phyloP scores from a whole-genome alignment of 129 eudicot species.

The Ambrosia artemisiifolia region DNA sequence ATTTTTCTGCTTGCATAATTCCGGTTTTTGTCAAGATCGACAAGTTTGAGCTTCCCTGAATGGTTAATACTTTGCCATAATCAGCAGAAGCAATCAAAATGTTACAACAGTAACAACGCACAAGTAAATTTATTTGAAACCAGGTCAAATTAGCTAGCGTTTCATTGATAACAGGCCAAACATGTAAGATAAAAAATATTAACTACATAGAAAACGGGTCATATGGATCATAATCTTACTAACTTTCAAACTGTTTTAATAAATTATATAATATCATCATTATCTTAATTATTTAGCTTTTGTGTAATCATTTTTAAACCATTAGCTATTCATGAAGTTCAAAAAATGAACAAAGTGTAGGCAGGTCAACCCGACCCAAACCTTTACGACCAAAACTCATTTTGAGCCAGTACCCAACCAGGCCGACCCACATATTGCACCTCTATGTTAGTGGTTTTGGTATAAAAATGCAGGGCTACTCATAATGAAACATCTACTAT shows the following conservation, averaged over 20 bases:
- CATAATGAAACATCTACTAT: not conserved
- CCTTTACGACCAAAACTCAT: not conserved
- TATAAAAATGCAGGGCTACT: not conserved
- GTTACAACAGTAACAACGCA: not conserved
- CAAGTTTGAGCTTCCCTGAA: conserved; percentile 70
- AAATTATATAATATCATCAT: not conserved
- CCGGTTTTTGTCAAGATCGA: conserved; percentile 67
- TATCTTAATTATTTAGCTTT: not conserved
- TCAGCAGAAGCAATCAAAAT: conserved; percentile 12
- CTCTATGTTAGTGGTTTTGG: not conserved
- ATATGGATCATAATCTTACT: not conserved
- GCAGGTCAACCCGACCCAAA: not conserved
- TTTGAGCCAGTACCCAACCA: not conserved
- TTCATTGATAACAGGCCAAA: too few species aligned
- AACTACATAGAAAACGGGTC: not conserved
- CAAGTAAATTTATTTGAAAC: not conserved
- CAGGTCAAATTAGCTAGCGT: not conserved
- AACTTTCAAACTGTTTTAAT: not conserved
- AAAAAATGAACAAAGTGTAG: not conserved
- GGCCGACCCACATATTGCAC: not conserved
- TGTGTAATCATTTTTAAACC: not conserved
- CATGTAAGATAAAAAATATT: not conserved
- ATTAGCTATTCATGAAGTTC: not conserved
- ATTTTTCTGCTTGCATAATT: conserved; percentile 56
- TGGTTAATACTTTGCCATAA: not conserved